Percentiles rank a stretch among this genome's conserved stretches.
Evolutionary conservation across 352 stramenopile genomes (phyloP).

Genomic region (Pythium sp.): DNA sequence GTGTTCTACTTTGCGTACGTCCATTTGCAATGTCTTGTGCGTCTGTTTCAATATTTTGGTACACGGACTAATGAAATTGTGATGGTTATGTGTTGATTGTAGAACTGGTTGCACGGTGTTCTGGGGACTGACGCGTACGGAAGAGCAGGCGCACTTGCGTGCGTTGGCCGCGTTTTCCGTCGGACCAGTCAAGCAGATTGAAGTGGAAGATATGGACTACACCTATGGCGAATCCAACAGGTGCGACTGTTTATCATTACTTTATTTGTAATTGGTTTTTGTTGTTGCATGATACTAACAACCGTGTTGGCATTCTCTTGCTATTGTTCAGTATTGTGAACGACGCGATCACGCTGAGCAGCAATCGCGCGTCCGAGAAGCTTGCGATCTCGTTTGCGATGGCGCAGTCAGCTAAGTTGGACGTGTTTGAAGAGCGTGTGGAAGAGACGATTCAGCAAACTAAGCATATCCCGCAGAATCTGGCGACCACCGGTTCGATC

Average conservation of each 20-base stretch:
- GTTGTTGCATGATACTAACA: not conserved
- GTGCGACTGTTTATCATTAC: slow-evolving; percentile 3
- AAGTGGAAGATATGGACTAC: slow-evolving; percentile 90
- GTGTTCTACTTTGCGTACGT: slow-evolving; percentile 85
- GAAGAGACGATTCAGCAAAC: slow-evolving; percentile 87
- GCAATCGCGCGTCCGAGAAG: slow-evolving; percentile 83
- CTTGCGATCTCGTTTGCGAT: slow-evolving; percentile 92
- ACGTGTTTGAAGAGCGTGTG: slow-evolving; percentile 90
- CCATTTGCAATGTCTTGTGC: not conserved
- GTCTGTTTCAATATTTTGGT: not conserved
- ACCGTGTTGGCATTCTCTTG: not conserved
- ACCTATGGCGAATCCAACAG: slow-evolving; percentile 67
- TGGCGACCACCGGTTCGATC: slow-evolving; percentile 88
- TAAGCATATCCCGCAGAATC: slow-evolving; percentile 86
- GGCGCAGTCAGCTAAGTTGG: slow-evolving; percentile 91
- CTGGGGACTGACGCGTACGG: slow-evolving; percentile 81
- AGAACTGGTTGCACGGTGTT: slow-evolving; percentile 88
- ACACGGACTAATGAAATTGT: not conserved
- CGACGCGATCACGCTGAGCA: slow-evolving; percentile 85
- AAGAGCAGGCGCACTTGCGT: slow-evolving; percentile 76
- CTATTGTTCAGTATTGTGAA: slow-evolving; percentile 45
- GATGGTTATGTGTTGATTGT: slow-evolving; percentile 5
- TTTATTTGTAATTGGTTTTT: too few species aligned
- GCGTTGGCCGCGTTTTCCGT: slow-evolving; percentile 60
- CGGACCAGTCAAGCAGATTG: slow-evolving; percentile 74